Evolutionary conservation across 495 filamentous ascomycete species (phyloP), one percentile per base, ranked within the genome.

Genomic region (Clohesyomyces aquaticus): DNA sequence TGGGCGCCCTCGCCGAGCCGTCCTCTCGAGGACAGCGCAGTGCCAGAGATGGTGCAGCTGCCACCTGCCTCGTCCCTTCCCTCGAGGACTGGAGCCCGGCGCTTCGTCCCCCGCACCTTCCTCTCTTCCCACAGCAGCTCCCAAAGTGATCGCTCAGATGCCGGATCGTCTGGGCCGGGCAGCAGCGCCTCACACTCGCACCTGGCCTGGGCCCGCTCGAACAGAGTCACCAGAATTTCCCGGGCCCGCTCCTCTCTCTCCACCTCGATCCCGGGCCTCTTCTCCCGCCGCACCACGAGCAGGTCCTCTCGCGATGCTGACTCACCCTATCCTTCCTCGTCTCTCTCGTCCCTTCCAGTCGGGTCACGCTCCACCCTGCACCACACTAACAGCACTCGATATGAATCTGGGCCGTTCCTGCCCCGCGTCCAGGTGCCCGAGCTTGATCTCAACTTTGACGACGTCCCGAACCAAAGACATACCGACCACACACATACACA

Each of bases 361-460:
- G 48, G 45, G 32, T 55, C 60, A 23, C 61, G 55, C 19, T 55
- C 55, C n/a, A 48, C 67, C 10, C 59, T 55, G 1, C 58, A 55
- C 18, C 59, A 69, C 42, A 48, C 69, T 14, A 23, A 48, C 2
- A 65, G 55, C 41, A 52, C 65, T 18, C 21, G 48, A 14, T 58
- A 69, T 29, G 54, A 65, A 21, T 52, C 35, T n/a, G 48, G 68
- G 25, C 55, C 50, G 4, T 59, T 60, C 43, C 61, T 66, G 0
- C 72, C 66, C 0, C 54, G 59, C 21, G 25, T 71, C 11, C 61
- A 69, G 28, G 50, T 71, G 8, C 70, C 72, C 11, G 68, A 71
- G 0, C 56, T 70, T 10, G 71, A 73, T 32, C 29, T 74, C 19
- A 65, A 68, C 60, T 73, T 71, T 50, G 71, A 69, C 38, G 65